Conservation (phyloP, 768 basidiomycete genomes). For the Cantharellus cinnabarinus region DNA sequence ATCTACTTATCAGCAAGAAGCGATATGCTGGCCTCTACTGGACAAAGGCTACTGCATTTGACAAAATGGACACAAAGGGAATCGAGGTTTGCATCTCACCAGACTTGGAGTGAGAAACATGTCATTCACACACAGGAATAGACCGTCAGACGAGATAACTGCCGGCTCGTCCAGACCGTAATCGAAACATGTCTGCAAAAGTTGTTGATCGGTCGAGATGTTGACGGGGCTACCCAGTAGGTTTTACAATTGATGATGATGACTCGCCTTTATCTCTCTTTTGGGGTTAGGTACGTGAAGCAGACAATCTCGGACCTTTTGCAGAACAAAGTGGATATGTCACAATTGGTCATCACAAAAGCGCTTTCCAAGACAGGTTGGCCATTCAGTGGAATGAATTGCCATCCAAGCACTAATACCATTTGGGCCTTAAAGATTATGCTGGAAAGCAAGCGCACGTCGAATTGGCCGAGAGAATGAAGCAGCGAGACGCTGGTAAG, state of each 20-base stretch:
- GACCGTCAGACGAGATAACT: conserved; percentile 97
- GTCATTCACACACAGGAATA: conserved; percentile 15
- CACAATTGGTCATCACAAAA: conserved; percentile 96
- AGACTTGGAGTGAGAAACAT: background rate
- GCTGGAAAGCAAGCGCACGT: conserved; percentile 90
- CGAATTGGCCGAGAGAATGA: conserved; percentile 90
- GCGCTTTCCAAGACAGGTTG: conserved; percentile 72
- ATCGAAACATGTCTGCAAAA: conserved; percentile 97
- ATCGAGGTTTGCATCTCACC: conserved; percentile 51
- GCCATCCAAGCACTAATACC: background rate
- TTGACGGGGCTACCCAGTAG: conserved; percentile 81
- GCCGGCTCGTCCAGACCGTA: conserved; percentile 91
- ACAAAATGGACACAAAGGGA: conserved; percentile 99
- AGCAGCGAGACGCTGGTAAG: conserved; percentile 75
- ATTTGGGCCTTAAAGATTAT: conserved; percentile 40
- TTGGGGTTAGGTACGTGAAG: conserved; percentile 56
- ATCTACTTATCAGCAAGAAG: conserved; percentile 95
- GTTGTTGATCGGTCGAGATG: conserved; percentile 90
- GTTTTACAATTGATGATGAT: conserved; percentile 12
- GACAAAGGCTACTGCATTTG: conserved; percentile 87
- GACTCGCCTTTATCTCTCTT: background rate
- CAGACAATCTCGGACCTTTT: conserved; percentile 82
- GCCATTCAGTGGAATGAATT: background rate
- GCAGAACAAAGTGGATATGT: conserved; percentile 97
- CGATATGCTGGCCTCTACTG: conserved; percentile 96